A percentile compares a stretch with the other conserved stretches of the same genome.
Evolutionary conservation across 164 flowering plant species (phyloP).

Genomic region (Vitis amurensis): DNA sequence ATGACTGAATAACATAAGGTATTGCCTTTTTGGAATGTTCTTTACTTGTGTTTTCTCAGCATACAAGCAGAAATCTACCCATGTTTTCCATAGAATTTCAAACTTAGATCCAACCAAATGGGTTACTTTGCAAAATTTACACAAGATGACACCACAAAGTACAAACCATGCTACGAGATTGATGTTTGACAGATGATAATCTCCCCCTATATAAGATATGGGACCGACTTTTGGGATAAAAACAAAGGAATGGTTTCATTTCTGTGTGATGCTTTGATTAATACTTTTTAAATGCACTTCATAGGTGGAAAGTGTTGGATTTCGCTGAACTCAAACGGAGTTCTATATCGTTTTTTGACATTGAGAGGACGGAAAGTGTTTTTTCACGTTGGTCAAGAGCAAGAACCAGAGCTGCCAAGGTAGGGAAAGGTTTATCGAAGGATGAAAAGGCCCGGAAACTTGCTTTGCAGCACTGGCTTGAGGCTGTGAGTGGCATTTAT

Average conservation of each 20-base stretch:
- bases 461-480: constrained; percentile 97
- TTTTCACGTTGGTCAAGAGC: constrained; percentile 91
- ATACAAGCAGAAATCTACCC: no score
- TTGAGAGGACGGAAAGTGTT: constrained; percentile 74
- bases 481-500: constrained; percentile 61
- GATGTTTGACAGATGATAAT: no score
- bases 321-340: constrained; percentile 85
- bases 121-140: no score
- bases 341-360: constrained; percentile 85
- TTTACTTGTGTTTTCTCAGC: no score
- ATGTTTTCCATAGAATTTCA: no score
- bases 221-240: no score
- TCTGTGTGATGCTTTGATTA: constrained; percentile 1
- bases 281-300: neutral
- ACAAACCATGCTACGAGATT: no score
- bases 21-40: no score
- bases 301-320: constrained; percentile 76
- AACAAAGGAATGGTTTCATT: neutral
- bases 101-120: no score
- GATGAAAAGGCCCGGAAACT: constrained; percentile 87
- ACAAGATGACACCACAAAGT: no score
- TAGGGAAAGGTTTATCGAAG: constrained; percentile 92
- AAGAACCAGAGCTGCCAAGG: constrained; percentile 89
- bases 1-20: no score
- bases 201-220: no score